Evolutionary conservation across 257 asterid genomes (phyloP).

Genomic region (Nicotiana undulata): DNA sequence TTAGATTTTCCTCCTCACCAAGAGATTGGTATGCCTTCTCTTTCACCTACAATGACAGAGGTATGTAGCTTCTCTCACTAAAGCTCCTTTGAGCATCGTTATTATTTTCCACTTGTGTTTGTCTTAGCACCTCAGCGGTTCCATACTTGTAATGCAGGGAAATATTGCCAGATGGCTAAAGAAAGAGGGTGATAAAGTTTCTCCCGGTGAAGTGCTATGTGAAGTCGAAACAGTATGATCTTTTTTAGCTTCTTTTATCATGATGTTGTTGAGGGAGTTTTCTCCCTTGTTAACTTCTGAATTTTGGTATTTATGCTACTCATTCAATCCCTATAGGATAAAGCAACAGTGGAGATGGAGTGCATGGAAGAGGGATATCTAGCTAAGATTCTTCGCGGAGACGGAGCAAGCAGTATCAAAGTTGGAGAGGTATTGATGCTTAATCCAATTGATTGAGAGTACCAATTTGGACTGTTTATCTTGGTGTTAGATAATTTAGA

Average conservation of each 20-base stretch:
- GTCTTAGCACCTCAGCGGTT: not conserved
- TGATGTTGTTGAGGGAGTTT: slow-evolving; percentile 12
- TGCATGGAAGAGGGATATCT: slow-evolving; percentile 99
- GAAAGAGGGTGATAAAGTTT: slow-evolving; percentile 94
- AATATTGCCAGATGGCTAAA: slow-evolving; percentile 96
- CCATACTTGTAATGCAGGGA: slow-evolving; percentile 50
- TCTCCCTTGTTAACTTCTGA: not conserved
- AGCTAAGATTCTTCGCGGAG: slow-evolving; percentile 82
- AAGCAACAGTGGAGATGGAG: slow-evolving; percentile 99
- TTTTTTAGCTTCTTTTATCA: not conserved
- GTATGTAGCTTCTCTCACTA: slow-evolving; percentile 21
- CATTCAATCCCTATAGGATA: slow-evolving; percentile 45
- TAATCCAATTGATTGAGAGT: not conserved
- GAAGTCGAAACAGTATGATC: slow-evolving; percentile 96
- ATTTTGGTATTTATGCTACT: not conserved
- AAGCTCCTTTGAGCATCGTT: not conserved
- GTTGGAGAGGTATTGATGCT: slow-evolving; percentile 88
- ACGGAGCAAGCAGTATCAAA: slow-evolving; percentile 87
- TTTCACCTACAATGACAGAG: slow-evolving; percentile 99
- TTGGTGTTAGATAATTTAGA: slow-evolving; percentile 4
- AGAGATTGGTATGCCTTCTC: slow-evolving; percentile 99
- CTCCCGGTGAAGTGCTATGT: slow-evolving; percentile 97
- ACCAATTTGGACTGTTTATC: not conserved
- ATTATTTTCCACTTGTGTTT: not conserved
- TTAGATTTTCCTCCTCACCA: slow-evolving; percentile 95